Base-by-base conservation (phyloP, 805 yeast genomes). In the Wickerhamomyces canadensis region DNA sequence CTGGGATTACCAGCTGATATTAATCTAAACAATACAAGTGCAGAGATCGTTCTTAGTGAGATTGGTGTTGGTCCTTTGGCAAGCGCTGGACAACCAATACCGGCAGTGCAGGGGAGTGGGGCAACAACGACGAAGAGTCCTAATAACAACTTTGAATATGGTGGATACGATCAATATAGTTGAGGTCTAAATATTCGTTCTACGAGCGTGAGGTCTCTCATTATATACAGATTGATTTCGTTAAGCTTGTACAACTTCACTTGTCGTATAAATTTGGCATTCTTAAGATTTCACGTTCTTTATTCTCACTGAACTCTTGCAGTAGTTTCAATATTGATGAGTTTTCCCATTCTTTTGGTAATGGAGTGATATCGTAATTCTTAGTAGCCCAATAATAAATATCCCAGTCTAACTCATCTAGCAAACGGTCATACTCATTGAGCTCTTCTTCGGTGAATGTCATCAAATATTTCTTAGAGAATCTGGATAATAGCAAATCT, bases 361-460 rank as follows among this genome's bases (percentile, higher is more conserved):
- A 68, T 12, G 95, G 95, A 33, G 89, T 84, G 15, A 84, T 78
- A 25, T 76, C 78, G 52, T 65, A 84, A 58, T 89, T 86, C 47
- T 75, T 76, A 3, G 97, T 87, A 19, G 95, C 95, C 98, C 98
- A 91, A 65, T 93, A 93, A 61, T 86, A 93, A 43, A 93, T 89
- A 61, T 93, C 98, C 98, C 98, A 93, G 61, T 93, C 98, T n/a
- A 91, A 76, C 61, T 91, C 95, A 60, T 93, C 95, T 55, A 93
- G 70, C 40, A 93, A 62, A 40, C 70, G 57, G 55, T 91, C 97
- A 60, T 86, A 93, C 60, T 93, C 98, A 33, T 78, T 82, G 37
- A 93, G 66, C 61, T 87, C 83, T 37, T 70, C 80, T 42, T 65
- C 60, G 11, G 72, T 67, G 68, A 93, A 72, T 0, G 56, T 54